phyloP scores from a whole-genome alignment of 2,329 filamentous ascomycete species.

The Geoglossum cookeanum region DNA sequence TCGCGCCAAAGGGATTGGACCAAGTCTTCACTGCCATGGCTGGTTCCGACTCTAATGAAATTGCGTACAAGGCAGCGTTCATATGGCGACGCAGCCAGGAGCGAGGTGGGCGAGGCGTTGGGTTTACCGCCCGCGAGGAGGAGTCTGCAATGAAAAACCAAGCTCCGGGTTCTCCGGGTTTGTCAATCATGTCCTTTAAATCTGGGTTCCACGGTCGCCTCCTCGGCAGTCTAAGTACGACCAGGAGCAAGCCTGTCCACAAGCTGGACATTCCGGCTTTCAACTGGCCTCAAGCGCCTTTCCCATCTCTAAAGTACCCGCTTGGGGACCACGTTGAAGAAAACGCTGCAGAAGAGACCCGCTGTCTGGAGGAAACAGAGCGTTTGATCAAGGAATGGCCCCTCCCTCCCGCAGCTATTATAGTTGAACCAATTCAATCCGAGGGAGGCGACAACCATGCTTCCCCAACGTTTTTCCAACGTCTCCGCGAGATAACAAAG shows the following conservation, averaged over 20 bases:
- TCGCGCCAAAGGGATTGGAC: constrained; percentile 64
- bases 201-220: constrained; percentile 78
- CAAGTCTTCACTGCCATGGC: constrained; percentile 84
- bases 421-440: constrained; percentile 83
- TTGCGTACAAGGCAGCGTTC: constrained; percentile 87
- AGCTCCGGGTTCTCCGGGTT: constrained; percentile 53
- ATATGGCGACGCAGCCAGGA: constrained; percentile 74
- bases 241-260: constrained; percentile 82
- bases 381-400: constrained; percentile 61
- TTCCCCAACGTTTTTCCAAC: constrained; percentile 68
- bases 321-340: constrained; percentile 61
- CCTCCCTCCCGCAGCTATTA: constrained; percentile 59
- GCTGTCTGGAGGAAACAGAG: constrained; percentile 68
- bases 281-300: constrained; percentile 82
- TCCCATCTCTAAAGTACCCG: constrained; percentile 73
- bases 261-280: constrained; percentile 90
- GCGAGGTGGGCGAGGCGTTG: constrained; percentile 56
- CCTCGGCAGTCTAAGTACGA: constrained; percentile 73
- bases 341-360: constrained; percentile 65
- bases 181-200: constrained; percentile 80
- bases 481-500: constrained; percentile 59
- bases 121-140: constrained; percentile 65
- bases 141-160: constrained; percentile 62
- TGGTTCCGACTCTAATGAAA: constrained; percentile 84
- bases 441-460: constrained; percentile 93